Base-by-base conservation (phyloP, 352 stramenopile species). In the Globisporangium perplexum region DNA sequence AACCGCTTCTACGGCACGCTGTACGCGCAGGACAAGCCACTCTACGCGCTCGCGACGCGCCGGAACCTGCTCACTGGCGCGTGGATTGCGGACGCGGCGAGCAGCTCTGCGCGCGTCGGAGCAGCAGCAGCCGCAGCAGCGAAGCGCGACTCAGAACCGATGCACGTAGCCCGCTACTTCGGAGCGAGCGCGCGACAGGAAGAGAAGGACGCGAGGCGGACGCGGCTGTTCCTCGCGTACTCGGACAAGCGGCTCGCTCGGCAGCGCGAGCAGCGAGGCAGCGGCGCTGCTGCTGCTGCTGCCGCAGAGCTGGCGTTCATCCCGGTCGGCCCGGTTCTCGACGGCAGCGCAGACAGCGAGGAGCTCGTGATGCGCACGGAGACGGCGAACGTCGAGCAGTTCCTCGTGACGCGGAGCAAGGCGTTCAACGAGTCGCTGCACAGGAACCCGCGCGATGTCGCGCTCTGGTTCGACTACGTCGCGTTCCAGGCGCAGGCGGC, bases 381-480 rank as follows among this genome's bases (percentile, higher is more conserved):
- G 52, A 66, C 66, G 6, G 74, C 90, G 55, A 86, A 72, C 23
- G 53, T 83, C 23, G 83, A 94, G 57, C 69, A 80, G 17, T 77
- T 81, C 33, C 49, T 92, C 6, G 73, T 91, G 14, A 46, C 68
- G 44, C 57, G 65, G 18, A 86, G 69, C 53, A 90, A 82, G 57
- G 11, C 51, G 12, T 65, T 86, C 18, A 85, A 85, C 53, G 47
- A 62, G 55, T 42, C 53, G 17, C 41, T 88, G 5, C 43, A 60
- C 15, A 54, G 68, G 15, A 77, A 72, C 18, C 72, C 81, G 28
- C 55, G 67, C 4, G 57, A 80, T 28, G 55, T 86, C 17, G 57
- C 70, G 0, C 56, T 43, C 17, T 94, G 83, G 83, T 65, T 94
- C 1, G 68, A 90, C 46, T 71, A 89, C 28, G 73, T 90, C n/a